phyloP scores from a whole-genome alignment of 176 grass and related monocot genomes.

The Lolium multiflorum region DNA sequence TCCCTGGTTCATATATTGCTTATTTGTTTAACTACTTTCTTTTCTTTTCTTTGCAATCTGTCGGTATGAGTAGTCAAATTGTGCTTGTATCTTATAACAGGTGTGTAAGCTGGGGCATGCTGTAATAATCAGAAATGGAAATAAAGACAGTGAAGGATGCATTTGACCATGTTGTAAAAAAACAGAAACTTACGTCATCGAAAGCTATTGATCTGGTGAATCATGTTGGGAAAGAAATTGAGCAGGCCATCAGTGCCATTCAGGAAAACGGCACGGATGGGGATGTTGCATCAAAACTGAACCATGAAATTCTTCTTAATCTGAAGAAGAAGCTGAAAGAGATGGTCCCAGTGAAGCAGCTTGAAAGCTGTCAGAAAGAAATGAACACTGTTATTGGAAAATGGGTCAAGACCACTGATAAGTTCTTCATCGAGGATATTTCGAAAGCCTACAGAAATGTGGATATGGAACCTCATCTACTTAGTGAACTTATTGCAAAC shows the following conservation, averaged over 20 bases:
- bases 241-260: slow-evolving; percentile 37
- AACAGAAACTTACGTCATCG: slow-evolving; percentile 41
- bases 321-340: slow-evolving; percentile 48
- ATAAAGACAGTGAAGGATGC: slow-evolving; percentile 44
- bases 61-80: not conserved
- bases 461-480: slow-evolving; percentile 36
- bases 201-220: slow-evolving; percentile 47
- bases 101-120: not conserved
- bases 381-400: slow-evolving; percentile 33
- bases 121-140: slow-evolving; percentile 43
- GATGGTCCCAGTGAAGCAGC: slow-evolving; percentile 34
- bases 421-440: slow-evolving; percentile 51
- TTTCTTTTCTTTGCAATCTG: not conserved
- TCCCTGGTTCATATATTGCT: not conserved
- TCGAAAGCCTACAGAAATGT: slow-evolving; percentile 52
- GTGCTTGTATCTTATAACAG: slow-evolving; percentile 15
- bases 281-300: slow-evolving; percentile 1
- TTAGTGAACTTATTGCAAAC: slow-evolving; percentile 49
- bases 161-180: slow-evolving; percentile 50
- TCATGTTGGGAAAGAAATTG: slow-evolving; percentile 51
- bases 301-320: slow-evolving; percentile 30
- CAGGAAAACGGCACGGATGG: slow-evolving; percentile 19
- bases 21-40: not conserved
- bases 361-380: slow-evolving; percentile 51
- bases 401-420: slow-evolving; percentile 44